Percentiles rank a stretch among this genome's conserved stretches.
These are phyloP conservation scores for Fusarium tricinctum DNA, from an alignment of 2,329 filamentous ascomycete genomes.

Conservation along the genomic window DNA sequence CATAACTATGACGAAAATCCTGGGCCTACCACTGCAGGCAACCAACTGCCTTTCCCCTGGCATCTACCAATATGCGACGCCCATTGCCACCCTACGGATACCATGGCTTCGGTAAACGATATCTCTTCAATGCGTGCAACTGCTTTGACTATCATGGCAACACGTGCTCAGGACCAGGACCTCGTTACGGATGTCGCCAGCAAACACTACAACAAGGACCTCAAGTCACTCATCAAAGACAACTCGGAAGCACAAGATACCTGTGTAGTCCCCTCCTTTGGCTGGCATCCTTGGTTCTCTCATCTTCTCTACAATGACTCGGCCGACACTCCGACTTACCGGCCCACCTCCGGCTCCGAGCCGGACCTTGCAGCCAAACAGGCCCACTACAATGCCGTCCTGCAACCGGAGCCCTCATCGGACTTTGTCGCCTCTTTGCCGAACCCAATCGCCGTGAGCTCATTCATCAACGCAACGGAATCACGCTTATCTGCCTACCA, in stretches of 20 bases:
- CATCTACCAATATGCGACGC: constrained; percentile 80
- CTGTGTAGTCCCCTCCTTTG: constrained; percentile 76
- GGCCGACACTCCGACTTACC: constrained; percentile 55
- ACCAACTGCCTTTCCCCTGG: constrained; percentile 71
- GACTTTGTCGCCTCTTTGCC: constrained; percentile 67
- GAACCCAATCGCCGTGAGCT: constrained; percentile 70
- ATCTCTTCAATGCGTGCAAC: constrained; percentile 76
- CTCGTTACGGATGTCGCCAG: constrained; percentile 75
- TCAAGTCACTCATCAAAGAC: not conserved
- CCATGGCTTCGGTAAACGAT: constrained; percentile 70
- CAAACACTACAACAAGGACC: constrained; percentile 63
- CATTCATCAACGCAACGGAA: constrained; percentile 70
- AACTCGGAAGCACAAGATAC: not conserved
- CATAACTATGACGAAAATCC: constrained; percentile 17
- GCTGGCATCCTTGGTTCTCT: constrained; percentile 91
- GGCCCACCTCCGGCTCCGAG: constrained; percentile 41
- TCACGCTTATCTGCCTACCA: constrained; percentile 69
- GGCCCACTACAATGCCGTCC: constrained; percentile 75
- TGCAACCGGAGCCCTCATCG: constrained; percentile 66
- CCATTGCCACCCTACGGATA: constrained; percentile 88
- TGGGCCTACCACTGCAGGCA: not conserved
- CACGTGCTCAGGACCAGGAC: constrained; percentile 79
- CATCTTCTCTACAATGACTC: constrained; percentile 79
- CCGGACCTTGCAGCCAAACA: constrained; percentile 56
- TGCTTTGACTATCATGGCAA: constrained; percentile 81